These are phyloP conservation scores for Scedosporium boydii DNA, from an alignment of 2,329 filamentous ascomycete species.

Conservation along the genomic window DNA sequence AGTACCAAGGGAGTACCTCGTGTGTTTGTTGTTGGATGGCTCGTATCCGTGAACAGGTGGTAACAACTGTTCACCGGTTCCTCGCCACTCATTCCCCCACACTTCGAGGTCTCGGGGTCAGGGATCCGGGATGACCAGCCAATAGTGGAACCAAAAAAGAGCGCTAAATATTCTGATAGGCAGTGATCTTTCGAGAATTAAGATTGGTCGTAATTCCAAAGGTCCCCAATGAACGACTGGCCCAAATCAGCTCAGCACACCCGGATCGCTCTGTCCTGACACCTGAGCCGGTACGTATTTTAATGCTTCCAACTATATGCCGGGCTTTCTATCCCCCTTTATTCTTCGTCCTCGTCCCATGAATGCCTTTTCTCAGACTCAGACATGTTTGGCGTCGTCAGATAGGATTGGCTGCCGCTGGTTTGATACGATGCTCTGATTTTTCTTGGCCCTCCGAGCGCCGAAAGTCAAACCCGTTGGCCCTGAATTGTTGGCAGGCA, in stretches of 20 bases:
- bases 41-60: not conserved
- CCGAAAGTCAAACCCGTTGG: not conserved
- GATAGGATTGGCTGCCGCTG: not conserved
- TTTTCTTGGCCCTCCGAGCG: not conserved
- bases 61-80: not conserved
- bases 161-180: conserved; percentile 5
- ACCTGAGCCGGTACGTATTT: not conserved
- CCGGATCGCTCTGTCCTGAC: not conserved
- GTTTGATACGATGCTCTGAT: not conserved
- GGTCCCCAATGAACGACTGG: not conserved
- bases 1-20: too few relatives aligned
- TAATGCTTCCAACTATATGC: not conserved
- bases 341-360: not conserved
- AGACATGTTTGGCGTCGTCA: not conserved
- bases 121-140: not conserved
- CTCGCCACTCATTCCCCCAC: conserved; percentile 3
- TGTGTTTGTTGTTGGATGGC: too few relatives aligned
- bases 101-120: not conserved
- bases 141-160: not conserved
- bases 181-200: conserved; percentile 4
- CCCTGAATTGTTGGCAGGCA: not conserved
- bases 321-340: not conserved
- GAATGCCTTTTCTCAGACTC: not conserved
- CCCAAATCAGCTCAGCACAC: not conserved
- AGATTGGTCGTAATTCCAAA: conserved; percentile 1